phyloP scores from a whole-genome alignment of 2,329 filamentous ascomycete species.

The Colletotrichum paranaense region DNA sequence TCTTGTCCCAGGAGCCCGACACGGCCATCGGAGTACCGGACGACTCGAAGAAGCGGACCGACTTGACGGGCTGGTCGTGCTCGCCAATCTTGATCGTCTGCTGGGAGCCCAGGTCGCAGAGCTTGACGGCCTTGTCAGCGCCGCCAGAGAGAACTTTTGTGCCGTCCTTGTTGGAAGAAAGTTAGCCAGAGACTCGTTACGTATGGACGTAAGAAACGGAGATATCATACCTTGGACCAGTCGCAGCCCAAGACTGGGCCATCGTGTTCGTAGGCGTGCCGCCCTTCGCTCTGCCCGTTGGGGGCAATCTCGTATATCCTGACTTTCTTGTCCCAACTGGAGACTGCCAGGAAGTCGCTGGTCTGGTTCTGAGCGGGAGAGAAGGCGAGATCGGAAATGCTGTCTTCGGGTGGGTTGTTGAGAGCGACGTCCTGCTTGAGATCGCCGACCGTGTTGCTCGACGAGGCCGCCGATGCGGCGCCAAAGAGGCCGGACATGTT shows the following conservation, averaged over 20 bases:
- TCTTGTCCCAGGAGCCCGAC: slow-evolving; percentile 94
- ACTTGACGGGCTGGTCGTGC: slow-evolving; percentile 86
- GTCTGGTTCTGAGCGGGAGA: slow-evolving; percentile 69
- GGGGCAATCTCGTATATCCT: slow-evolving; percentile 92
- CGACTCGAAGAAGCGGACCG: slow-evolving; percentile 81
- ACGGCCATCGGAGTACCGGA: slow-evolving; percentile 83
- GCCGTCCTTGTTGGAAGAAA: slow-evolving; percentile 74
- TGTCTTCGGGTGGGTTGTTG: slow-evolving; percentile 83
- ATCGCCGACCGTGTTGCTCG: slow-evolving; percentile 85
- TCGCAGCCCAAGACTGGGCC: slow-evolving; percentile 86
- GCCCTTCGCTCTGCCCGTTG: slow-evolving; percentile 83
- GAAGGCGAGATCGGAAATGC: slow-evolving; percentile 89
- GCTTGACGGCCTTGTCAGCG: slow-evolving; percentile 89
- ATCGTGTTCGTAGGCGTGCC: slow-evolving; percentile 87
- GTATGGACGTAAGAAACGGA: neutral
- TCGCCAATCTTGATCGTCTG: slow-evolving; percentile 80
- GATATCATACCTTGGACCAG: slow-evolving; percentile 83
- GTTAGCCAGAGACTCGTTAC: slow-evolving; percentile 19
- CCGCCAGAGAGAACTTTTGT: slow-evolving; percentile 88
- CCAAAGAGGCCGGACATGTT: slow-evolving; percentile 75
- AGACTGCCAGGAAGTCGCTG: slow-evolving; percentile 85
- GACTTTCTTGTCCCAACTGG: slow-evolving; percentile 98
- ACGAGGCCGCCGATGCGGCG: slow-evolving; percentile 59
- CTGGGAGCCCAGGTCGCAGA: slow-evolving; percentile 82
- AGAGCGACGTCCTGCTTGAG: slow-evolving; percentile 89